These are phyloP conservation scores for Trametes maxima DNA, from an alignment of 768 basidiomycete species.

Conservation along the genomic window DNA sequence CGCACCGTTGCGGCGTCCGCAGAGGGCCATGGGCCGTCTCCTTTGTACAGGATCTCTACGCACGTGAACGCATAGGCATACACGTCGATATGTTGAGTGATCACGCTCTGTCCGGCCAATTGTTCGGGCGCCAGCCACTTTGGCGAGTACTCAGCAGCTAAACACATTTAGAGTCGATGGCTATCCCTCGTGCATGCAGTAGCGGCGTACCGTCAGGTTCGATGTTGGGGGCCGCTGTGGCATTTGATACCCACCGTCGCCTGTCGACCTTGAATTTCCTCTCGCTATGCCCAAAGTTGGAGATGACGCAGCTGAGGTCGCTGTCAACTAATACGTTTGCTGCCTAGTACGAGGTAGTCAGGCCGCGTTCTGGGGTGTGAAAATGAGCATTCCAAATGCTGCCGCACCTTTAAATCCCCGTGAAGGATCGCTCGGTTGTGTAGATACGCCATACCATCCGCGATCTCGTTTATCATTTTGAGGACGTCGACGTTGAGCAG, in stretches of 20 bases:
- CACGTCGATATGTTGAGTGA: conserved; percentile 40
- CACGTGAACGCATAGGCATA: conserved; percentile 45
- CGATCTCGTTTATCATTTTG: conserved; percentile 71
- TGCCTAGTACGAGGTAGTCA: conserved; percentile 44
- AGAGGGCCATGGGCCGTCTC: conserved; percentile 36
- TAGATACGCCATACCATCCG: conserved; percentile 81
- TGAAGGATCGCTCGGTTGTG: conserved; percentile 71
- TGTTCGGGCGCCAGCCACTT: conserved; percentile 47
- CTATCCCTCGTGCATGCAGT: conserved; percentile 26
- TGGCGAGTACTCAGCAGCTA: conserved; percentile 52
- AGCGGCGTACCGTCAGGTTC: conserved; percentile 36
- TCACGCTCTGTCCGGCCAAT: conserved; percentile 35
- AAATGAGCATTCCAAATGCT: not conserved
- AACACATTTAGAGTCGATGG: not conserved
- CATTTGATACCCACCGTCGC: conserved; percentile 39
- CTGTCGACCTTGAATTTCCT: conserved; percentile 72
- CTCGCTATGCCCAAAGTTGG: conserved; percentile 84
- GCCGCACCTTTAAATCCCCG: conserved; percentile 75
- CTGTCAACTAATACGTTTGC: conserved; percentile 80
- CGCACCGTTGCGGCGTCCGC: conserved; percentile 36
- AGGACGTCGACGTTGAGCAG: conserved; percentile 49
- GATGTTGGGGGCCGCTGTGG: no score
- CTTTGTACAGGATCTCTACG: conserved; percentile 38
- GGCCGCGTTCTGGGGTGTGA: not conserved
- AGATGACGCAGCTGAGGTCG: conserved; percentile 64